phyloP scores from a whole-genome alignment of 2,329 filamentous ascomycete species.

The Exophiala viscosa region DNA sequence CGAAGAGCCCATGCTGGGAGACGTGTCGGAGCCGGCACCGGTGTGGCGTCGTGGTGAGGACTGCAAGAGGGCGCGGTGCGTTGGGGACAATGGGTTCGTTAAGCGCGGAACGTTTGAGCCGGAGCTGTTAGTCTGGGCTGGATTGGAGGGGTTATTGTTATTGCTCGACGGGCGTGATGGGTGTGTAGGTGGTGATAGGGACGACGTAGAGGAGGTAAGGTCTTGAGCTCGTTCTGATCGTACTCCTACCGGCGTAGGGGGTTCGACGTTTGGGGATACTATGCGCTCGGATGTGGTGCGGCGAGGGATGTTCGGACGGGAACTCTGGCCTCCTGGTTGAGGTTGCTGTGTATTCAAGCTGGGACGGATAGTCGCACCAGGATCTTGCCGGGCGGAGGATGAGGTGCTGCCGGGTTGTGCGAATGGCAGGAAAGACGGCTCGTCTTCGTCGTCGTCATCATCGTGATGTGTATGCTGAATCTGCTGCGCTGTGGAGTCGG shows the following conservation, averaged over 20 bases:
- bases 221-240: constrained; percentile 36
- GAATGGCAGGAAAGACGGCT: constrained; percentile 46
- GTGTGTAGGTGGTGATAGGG: constrained; percentile 13
- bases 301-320: constrained; percentile 30
- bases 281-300: constrained; percentile 31
- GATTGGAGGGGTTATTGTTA: not conserved
- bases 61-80: constrained; percentile 48
- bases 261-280: constrained; percentile 21
- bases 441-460: constrained; percentile 34
- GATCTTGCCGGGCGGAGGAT: constrained; percentile 33
- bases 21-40: constrained; percentile 50
- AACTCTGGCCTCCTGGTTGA: constrained; percentile 6
- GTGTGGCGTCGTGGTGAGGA: constrained; percentile 31
- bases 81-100: constrained; percentile 37
- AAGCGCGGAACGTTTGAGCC: not conserved
- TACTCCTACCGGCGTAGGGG: constrained; percentile 23
- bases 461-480: constrained; percentile 31
- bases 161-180: not conserved
- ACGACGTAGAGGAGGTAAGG: constrained; percentile 23
- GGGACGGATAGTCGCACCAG: constrained; percentile 42
- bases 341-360: constrained; percentile 26
- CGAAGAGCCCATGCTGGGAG: constrained; percentile 62
- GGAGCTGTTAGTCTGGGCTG: not conserved
- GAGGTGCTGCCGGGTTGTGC: constrained; percentile 21
- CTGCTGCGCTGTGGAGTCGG: constrained; percentile 27